Percentiles rank a stretch among this genome's conserved stretches.
Evolutionary conservation across 768 basidiomycete genomes (phyloP).

Genomic region (Calocera viscosa): DNA sequence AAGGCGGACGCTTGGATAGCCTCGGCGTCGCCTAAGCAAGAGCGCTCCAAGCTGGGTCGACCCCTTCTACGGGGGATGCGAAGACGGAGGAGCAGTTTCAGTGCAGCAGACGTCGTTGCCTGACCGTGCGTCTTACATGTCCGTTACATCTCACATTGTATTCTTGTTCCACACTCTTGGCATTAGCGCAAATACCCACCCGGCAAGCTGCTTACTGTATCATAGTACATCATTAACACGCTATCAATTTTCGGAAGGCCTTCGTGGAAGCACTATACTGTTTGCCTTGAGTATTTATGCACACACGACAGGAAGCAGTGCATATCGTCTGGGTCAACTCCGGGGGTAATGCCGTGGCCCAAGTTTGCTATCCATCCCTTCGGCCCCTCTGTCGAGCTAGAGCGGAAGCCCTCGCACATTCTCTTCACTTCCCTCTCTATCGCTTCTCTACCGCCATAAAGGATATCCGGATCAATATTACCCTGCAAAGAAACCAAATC

Average conservation of each 20-base stretch:
- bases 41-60: constrained; percentile 45
- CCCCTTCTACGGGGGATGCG: constrained; percentile 63
- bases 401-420: constrained; percentile 64
- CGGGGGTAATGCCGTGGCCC: constrained; percentile 94
- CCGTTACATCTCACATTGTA: not conserved
- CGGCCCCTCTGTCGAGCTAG: constrained; percentile 34
- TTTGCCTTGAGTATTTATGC: constrained; percentile 53
- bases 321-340: constrained; percentile 86
- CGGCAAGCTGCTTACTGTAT: not conserved
- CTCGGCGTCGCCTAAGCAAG: not conserved
- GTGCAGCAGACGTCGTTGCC: constrained; percentile 72
- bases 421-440: constrained; percentile 78
- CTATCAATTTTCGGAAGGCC: not conserved
- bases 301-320: constrained; percentile 84
- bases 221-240: not conserved
- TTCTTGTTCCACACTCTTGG: not conserved
- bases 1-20: not conserved
- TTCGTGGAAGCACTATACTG: not conserved
- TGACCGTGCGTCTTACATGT: constrained; percentile 21
- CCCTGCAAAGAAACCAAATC: constrained; percentile 68
- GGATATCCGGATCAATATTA: constrained; percentile 77
- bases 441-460: constrained; percentile 75
- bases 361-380: constrained; percentile 93
- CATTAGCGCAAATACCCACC: not conserved
- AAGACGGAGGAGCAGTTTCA: constrained; percentile 75